These are phyloP conservation scores for Neonectria faginata DNA, from an alignment of 2,329 filamentous ascomycete genomes.

Conservation along the genomic window DNA sequence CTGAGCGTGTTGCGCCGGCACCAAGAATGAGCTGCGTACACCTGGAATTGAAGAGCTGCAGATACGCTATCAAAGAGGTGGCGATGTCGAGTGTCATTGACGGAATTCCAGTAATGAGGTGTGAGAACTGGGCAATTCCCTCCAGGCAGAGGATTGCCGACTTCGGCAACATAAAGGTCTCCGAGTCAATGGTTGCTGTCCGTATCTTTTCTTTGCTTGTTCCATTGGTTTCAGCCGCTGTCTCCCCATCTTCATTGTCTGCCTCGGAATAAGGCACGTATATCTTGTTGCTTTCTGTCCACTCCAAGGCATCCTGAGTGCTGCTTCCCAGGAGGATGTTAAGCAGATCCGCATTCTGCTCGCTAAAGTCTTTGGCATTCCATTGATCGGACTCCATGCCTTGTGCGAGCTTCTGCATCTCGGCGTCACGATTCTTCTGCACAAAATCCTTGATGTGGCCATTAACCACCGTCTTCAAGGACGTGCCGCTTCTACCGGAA, in stretches of 20 bases:
- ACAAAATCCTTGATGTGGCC: constrained; percentile 86
- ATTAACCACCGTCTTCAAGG: constrained; percentile 83
- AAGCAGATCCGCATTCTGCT: constrained; percentile 70
- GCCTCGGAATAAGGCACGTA: constrained; percentile 63
- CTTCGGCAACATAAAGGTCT: constrained; percentile 86
- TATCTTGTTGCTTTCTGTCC: constrained; percentile 71
- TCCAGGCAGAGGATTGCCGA: constrained; percentile 85
- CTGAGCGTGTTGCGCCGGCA: constrained; percentile 88
- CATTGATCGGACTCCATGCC: constrained; percentile 85
- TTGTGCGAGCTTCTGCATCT: constrained; percentile 80
- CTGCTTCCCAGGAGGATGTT: constrained; percentile 75
- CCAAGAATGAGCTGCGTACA: constrained; percentile 97
- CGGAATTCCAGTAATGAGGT: constrained; percentile 85
- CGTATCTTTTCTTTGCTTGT: constrained; percentile 72
- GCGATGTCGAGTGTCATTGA: constrained; percentile 90
- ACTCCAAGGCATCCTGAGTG: constrained; percentile 75
- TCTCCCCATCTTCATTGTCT: constrained; percentile 49
- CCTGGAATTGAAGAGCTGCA: constrained; percentile 94
- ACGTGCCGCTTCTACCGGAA: constrained; percentile 80
- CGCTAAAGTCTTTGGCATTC: constrained; percentile 80
- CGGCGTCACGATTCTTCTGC: constrained; percentile 74
- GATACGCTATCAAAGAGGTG: constrained; percentile 81
- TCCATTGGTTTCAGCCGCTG: constrained; percentile 60
- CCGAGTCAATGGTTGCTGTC: constrained; percentile 82
- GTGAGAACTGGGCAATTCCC: constrained; percentile 85